Conservation (phyloP, 345 rosid species). For the Salix dunnii region DNA sequence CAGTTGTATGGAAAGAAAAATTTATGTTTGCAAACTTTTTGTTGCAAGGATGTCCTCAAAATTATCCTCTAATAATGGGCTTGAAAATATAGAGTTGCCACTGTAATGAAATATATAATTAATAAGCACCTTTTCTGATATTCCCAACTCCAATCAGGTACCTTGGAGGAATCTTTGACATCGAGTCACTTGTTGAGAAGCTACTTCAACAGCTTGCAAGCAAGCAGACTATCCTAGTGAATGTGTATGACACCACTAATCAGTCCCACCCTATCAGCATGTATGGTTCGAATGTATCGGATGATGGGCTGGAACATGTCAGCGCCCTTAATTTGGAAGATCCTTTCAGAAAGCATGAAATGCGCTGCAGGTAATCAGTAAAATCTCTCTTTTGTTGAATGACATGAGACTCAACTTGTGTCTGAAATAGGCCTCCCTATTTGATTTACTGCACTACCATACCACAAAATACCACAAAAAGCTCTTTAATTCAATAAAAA, state of each 20-base stretch:
- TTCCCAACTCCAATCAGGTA: constrained; percentile 48
- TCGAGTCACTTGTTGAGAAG: constrained; percentile 88
- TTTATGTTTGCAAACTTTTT: no score
- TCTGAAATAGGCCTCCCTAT: background rate
- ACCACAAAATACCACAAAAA: background rate
- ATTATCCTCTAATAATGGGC: constrained; percentile 1
- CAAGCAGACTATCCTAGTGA: constrained; percentile 86
- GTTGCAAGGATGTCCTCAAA: background rate
- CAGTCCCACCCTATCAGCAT: constrained; percentile 76
- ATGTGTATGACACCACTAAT: constrained; percentile 78
- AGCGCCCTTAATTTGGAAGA: constrained; percentile 85
- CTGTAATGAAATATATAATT: background rate
- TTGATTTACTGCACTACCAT: background rate
- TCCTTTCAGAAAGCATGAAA: constrained; percentile 90
- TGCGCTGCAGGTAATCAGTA: constrained; percentile 84
- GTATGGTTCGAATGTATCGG: constrained; percentile 72
- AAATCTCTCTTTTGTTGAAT: constrained; percentile 5
- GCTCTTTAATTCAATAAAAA: background rate
- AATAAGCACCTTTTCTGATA: constrained; percentile 7
- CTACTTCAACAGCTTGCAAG: constrained; percentile 94
- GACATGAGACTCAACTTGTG: background rate
- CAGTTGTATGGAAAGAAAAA: background rate
- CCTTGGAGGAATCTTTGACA: constrained; percentile 89
- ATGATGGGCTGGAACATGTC: constrained; percentile 54
- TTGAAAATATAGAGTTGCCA: background rate